Conservation (phyloP, 2,329 filamentous ascomycete species). For the Botryotinia narcissicola region DNA sequence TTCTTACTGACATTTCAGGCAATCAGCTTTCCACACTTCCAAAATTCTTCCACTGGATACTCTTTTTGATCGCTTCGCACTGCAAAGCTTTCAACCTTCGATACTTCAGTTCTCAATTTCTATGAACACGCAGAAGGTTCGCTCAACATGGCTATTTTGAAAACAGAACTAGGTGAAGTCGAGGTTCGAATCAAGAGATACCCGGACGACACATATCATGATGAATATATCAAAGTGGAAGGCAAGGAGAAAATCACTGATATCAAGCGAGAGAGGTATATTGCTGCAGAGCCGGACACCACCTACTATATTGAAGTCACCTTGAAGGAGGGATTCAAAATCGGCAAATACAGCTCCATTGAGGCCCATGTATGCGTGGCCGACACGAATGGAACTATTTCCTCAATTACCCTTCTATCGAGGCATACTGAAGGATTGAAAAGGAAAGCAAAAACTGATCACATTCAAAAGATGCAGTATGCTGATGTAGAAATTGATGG, state of each 20-base stretch:
- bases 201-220: slow-evolving; percentile 6
- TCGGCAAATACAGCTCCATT: neutral
- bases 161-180: neutral
- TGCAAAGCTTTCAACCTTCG: too few species aligned
- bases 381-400: too few species aligned
- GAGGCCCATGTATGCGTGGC: neutral
- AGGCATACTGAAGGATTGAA: too few species aligned
- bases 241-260: neutral
- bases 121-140: too few species aligned
- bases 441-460: too few species aligned
- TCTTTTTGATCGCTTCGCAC: too few species aligned
- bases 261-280: neutral
- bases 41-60: too few species aligned
- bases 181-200: slow-evolving; percentile 13
- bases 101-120: neutral
- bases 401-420: too few species aligned
- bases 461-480: neutral
- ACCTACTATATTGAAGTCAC: slow-evolving; percentile 8
- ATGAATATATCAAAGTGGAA: slow-evolving; percentile 20
- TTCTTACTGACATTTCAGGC: too few species aligned
- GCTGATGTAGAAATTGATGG: neutral
- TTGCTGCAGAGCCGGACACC: slow-evolving; percentile 14
- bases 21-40: too few species aligned
- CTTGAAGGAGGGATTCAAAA: slow-evolving; percentile 14
- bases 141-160: slow-evolving; percentile 2